Percentiles rank a stretch among this genome's conserved stretches.
Evolutionary conservation across 805 yeast genomes (phyloP).

Genomic region (Metahyphopichia silvanorum): DNA sequence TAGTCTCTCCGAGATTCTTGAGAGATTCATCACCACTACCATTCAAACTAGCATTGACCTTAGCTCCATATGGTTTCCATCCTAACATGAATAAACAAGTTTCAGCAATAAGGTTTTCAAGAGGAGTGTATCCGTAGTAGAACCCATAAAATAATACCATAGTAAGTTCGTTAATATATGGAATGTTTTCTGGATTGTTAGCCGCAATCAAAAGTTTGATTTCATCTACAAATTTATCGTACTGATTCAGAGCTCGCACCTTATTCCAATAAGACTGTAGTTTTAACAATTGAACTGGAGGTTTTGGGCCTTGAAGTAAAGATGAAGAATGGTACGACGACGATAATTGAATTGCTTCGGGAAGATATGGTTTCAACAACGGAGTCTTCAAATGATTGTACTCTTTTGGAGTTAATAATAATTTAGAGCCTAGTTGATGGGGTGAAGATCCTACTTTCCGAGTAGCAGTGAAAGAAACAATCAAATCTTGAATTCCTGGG

Average conservation of each 20-base stretch:
- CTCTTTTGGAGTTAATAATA: slow-evolving; percentile 18
- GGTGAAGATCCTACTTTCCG: slow-evolving; percentile 12
- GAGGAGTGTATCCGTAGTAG: slow-evolving; percentile 40
- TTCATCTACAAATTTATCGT: slow-evolving; percentile 30
- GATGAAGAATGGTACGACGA: background rate
- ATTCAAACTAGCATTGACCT: slow-evolving; percentile 6
- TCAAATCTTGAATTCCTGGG: slow-evolving; percentile 42
- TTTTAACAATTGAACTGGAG: slow-evolving; percentile 33
- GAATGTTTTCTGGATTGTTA: slow-evolving; percentile 18
- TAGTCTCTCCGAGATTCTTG: too few species aligned
- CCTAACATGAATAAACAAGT: slow-evolving; percentile 35
- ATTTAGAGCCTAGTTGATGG: slow-evolving; percentile 6
- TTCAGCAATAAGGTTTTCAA: slow-evolving; percentile 43
- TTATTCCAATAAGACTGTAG: slow-evolving; percentile 41
- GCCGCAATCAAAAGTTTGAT: slow-evolving; percentile 20
- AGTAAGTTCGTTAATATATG: slow-evolving; percentile 29
- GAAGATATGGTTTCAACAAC: slow-evolving; percentile 34
- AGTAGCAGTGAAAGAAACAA: slow-evolving; percentile 35
- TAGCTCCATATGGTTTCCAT: slow-evolving; percentile 38
- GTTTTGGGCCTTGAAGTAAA: slow-evolving; percentile 14
- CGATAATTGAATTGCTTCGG: slow-evolving; percentile 16
- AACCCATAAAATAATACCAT: slow-evolving; percentile 41
- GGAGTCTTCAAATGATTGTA: slow-evolving; percentile 25
- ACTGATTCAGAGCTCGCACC: slow-evolving; percentile 30
- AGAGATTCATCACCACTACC: slow-evolving; percentile 1